Evolutionary conservation across 495 filamentous ascomycete genomes (phyloP), one percentile per base, ranked within the genome.

Genomic region (Penicillium subrubescens): DNA sequence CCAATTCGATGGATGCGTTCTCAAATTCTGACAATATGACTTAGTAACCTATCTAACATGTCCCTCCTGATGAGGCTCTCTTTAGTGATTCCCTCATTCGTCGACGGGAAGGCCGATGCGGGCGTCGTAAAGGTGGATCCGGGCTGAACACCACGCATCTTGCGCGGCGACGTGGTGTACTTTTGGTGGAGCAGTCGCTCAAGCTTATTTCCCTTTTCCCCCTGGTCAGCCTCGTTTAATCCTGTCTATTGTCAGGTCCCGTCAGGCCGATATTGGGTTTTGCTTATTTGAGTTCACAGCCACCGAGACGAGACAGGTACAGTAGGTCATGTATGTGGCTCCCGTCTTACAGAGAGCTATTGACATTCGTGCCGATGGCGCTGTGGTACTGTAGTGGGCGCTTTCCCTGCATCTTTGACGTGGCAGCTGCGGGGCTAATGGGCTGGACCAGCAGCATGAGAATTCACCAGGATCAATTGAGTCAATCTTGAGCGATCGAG

Each of bases 71-170:
- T 57, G 54, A 37, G 33, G 35, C 54, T 41, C 23, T 52, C 53
- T 33, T 56, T 39, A 35, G 31, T 37, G 27, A 31, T 56, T 56
- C 21, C 31, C 33, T 34, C n/a, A 39, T 35, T 37, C 25, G 53
- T 34, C 31, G 21, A 56, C 53, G 53, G 53, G 11, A 35, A 17
- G 53, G 34, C 53, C 53, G 53, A 56, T 56, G 53, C 31, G 33
- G 53, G 31, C 33, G 48, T 51, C 34, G 46, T 61, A 50, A 53
- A 46, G 35, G 59, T 61, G 59, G 59, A 53, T 12, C 46, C 43
- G 59, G 63, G 58, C 58, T 57, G 60, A 50, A 62, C 59, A 19
- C 53, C 54, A 58, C 52, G 65, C 60, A 67, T 63, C 34, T 35
- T 21, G 43, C 31, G 50, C 39, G 29, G 23, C 31, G 61, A 63